These are phyloP conservation scores for Bidens hawaiensis DNA, from an alignment of 140 eudicot species.

Conservation along the genomic window DNA sequence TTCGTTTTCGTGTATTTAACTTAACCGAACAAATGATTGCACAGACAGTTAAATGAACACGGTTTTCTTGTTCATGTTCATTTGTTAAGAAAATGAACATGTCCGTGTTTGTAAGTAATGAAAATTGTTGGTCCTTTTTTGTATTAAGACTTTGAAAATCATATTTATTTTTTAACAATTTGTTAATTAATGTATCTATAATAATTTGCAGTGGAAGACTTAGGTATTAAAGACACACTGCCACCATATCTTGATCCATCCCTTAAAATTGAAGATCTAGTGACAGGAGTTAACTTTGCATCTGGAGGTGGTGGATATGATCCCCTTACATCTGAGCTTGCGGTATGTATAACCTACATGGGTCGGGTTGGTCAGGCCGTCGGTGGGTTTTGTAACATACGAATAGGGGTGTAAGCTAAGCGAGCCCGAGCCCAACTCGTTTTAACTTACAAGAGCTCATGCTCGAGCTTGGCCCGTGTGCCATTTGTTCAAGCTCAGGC, in stretches of 20 bases:
- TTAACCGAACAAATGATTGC: no score
- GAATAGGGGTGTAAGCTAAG: no score
- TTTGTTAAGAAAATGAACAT: no score
- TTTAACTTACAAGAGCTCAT: no score
- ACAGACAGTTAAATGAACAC: no score
- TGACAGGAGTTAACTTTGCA: constrained; percentile 73
- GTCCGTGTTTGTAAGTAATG: background rate
- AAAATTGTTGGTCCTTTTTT: background rate
- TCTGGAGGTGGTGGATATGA: constrained; percentile 80
- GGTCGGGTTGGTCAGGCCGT: background rate
- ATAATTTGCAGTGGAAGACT: constrained; percentile 48
- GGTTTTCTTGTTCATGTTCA: no score
- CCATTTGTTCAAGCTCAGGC: no score
- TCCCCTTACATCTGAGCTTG: constrained; percentile 52
- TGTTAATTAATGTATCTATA: background rate
- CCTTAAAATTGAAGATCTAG: constrained; percentile 44
- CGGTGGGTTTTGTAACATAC: background rate
- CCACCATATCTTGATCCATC: constrained; percentile 63
- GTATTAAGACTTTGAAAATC: background rate
- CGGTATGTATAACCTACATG: constrained; percentile 23
- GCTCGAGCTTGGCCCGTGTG: no score
- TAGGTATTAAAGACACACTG: constrained; percentile 58
- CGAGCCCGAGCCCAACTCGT: no score
- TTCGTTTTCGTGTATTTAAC: no score
- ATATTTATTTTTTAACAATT: background rate